Evolutionary conservation across 108 stramenopile species (phyloP), one percentile per base, ranked within the genome.

Genomic region (Cyclotella atomus): DNA sequence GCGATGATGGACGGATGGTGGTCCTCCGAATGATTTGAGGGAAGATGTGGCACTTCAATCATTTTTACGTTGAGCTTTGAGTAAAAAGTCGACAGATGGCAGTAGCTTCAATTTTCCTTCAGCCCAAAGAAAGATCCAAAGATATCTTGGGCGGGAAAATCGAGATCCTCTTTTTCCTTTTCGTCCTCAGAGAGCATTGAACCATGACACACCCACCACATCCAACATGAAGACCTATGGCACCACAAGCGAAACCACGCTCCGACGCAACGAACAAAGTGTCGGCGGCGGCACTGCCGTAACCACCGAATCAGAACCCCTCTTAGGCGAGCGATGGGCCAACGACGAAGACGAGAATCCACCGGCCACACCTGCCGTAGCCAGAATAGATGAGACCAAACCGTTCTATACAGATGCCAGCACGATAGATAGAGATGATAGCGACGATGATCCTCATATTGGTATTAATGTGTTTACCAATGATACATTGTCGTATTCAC

Each of bases 381-480:
- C 20, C 14, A 68, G 33, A 1, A 15, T 14, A 16, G 53, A 47
- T 0, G 70, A 59, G 9, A n/a, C n/a, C n/a, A 62, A 62, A 23
- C 38, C 34, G 17, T 49, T 70, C 30, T 60, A 56, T 38, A 36
- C 36, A 28, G 71, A 72, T 53, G 60, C 34, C 16, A 63, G 50
- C 61, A 72, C 71, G 3, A 63, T 72, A 21, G 52, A 63, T 17
- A 52, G 38, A 33, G 60, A 52, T 52, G 71, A 49, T 17, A 63
- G 61, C 34, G 71, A 72, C 43, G 23, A 38, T 52, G 75, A 75
- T 68, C 66, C 75, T 20, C 66, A 43, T 29, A 68, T 75, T 28
- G 75, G 75, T 0, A 29, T 59, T 1, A 61, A 54, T 59, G 66
- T 75, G 33, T 34, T 59, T 59, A 34, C 65, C 28, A 32, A 59